Conservation (phyloP, 257 asterid species). For the Gentiana dahurica region DNA sequence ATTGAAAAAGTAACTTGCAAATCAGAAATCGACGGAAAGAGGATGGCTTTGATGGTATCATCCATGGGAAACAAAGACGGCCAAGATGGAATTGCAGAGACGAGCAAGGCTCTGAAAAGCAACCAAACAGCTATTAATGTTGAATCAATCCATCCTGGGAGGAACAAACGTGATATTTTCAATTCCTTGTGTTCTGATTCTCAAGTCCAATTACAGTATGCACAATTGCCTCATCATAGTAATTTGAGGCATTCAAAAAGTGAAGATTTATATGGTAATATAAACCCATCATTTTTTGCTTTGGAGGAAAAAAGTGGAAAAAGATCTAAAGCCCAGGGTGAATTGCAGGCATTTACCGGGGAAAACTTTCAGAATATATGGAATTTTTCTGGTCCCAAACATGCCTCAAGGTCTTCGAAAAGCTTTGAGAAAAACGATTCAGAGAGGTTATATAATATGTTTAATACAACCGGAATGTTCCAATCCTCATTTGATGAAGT, state of each 20-base stretch:
- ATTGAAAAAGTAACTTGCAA: slow-evolving; percentile 11
- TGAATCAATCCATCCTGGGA: slow-evolving; percentile 11
- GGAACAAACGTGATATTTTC: slow-evolving; percentile 5
- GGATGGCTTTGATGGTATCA: slow-evolving; percentile 16
- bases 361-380: slow-evolving; percentile 16
- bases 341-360: slow-evolving; percentile 5
- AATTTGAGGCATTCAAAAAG: slow-evolving; percentile 16
- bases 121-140: slow-evolving; percentile 8
- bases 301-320: slow-evolving; percentile 13
- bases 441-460: slow-evolving; percentile 8
- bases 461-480: slow-evolving; percentile 21
- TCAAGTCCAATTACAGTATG: slow-evolving; percentile 18
- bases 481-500: slow-evolving; percentile 22
- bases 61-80: slow-evolving; percentile 10
- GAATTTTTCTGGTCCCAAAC: slow-evolving; percentile 13
- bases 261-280: slow-evolving; percentile 15
- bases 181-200: slow-evolving; percentile 7
- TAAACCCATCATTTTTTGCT: slow-evolving; percentile 14
- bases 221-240: neutral
- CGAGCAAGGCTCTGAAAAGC: slow-evolving; percentile 9
- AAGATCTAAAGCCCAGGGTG: slow-evolving; percentile 2
- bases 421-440: slow-evolving; percentile 7
- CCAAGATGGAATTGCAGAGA: slow-evolving; percentile 4
- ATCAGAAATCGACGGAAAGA: slow-evolving; percentile 10
- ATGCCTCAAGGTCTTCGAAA: slow-evolving; percentile 8